These are phyloP conservation scores for Lachancea dasiensis DNA, from an alignment of 805 yeast species.

Conservation along the genomic window DNA sequence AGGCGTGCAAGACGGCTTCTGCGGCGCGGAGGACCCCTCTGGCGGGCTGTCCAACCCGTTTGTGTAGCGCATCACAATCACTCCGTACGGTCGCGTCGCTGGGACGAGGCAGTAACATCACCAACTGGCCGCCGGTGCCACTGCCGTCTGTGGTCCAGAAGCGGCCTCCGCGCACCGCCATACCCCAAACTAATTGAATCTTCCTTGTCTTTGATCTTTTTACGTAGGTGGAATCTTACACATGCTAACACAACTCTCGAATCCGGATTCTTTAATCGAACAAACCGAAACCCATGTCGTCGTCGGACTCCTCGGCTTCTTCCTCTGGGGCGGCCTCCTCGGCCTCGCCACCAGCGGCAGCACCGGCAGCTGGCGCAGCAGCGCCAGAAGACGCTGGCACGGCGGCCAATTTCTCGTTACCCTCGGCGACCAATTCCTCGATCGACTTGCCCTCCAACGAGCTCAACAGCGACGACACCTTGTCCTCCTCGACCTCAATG, in stretches of 20 bases:
- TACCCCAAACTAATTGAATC: not conserved
- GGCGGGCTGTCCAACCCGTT: slow-evolving; percentile 1
- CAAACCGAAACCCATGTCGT: slow-evolving; percentile 94
- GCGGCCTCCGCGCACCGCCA: not conserved
- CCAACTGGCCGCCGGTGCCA: too few species aligned
- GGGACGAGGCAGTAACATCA: too few species aligned
- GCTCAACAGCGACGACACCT: slow-evolving; percentile 70
- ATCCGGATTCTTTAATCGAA: slow-evolving; percentile 68
- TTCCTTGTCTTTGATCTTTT: not conserved
- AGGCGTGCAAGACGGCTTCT: too few species aligned
- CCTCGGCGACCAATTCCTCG: slow-evolving; percentile 87
- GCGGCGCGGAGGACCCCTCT: too few species aligned
- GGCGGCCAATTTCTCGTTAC: slow-evolving; percentile 93
- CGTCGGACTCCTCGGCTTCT: slow-evolving; percentile 59
- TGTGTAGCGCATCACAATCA: not conserved
- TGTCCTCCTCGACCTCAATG: slow-evolving; percentile 88
- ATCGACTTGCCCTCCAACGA: slow-evolving; percentile 92
- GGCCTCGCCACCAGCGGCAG: slow-evolving; percentile 66
- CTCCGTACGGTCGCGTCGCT: too few species aligned
- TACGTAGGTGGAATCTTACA: slow-evolving; percentile 1
- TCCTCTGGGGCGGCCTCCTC: slow-evolving; percentile 68
- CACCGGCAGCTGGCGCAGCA: slow-evolving; percentile 65
- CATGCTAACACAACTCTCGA: slow-evolving; percentile 4
- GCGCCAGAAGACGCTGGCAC: slow-evolving; percentile 99
- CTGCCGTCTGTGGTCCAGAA: not conserved